Base-by-base conservation (phyloP, 108 stramenopile genomes). In the Cyclotella sp. region DNA sequence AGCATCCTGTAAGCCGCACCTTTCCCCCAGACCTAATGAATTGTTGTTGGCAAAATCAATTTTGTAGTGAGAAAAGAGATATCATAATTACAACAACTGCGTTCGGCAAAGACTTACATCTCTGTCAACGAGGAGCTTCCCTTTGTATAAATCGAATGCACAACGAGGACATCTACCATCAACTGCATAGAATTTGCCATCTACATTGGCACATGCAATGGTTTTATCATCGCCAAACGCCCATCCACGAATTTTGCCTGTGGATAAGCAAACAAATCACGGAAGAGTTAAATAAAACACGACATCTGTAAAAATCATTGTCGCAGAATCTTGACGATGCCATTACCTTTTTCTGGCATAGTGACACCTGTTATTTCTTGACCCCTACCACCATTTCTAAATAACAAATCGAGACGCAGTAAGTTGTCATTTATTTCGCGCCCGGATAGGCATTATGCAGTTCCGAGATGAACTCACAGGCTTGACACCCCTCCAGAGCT, bases 291-390 rank as follows among this genome's bases (percentile, higher is more conserved):
- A 66, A 12, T 49, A 4, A 24, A 19, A 14, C 8, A 26, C 12
- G 19, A 47, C 21, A 13, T 43, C 3, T 5, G 39, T 5, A 34
- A 15, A 18, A 21, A 15, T 13, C 15, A 15, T 2, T 7, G 5
- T 3, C 21, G 61, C 2, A 41, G 18, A 6, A 21, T 22, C 1
- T 58, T 58, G 57, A 26, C 26, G 51, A 15, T 26, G 8, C 28
- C n/a, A 67, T 59, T 70, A 63, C 89, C 90, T 55, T 84, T 40
- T 22, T 86, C 83, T 46, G 93, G 93, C 46, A 94, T 61, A 7
- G 90, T 91, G 0, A 94, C 93, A 22, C 93, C 93, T 7, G 91
- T 94, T 47, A 94, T 94, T 84, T 94, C 93, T 81, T 94, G 93
- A 8, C 93, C 91, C 65, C 72, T 81, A 9, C 93, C 91, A 42